Evolutionary conservation across 2,329 filamentous ascomycete genomes (phyloP).

Genomic region (Apiospora marii): DNA sequence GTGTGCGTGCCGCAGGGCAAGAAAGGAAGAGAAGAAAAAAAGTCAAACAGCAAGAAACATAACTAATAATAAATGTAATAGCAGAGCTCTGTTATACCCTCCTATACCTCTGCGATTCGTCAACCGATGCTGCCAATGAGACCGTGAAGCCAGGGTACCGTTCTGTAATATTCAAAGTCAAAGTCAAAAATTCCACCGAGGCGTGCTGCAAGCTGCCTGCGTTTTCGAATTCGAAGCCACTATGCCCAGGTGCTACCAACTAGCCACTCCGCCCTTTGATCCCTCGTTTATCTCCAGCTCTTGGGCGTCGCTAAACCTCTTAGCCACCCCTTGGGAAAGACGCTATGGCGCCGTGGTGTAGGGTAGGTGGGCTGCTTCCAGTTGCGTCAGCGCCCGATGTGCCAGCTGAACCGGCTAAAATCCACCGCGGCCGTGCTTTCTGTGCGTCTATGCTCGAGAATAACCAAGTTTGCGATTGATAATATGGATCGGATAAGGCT

Average conservation of each 20-base stretch:
- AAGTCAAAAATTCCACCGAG: neutral
- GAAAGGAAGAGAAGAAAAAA: too few relatives aligned
- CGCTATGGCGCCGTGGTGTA: neutral
- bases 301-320: neutral
- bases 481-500: conserved; percentile 12
- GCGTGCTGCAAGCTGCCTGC: neutral
- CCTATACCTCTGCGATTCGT: neutral
- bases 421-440: neutral
- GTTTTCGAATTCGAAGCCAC: neutral
- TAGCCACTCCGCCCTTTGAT: conserved; percentile 7
- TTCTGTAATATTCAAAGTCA: neutral
- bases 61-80: conserved; percentile 5
- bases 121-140: neutral
- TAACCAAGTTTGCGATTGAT: neutral
- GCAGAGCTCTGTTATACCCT: neutral
- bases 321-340: neutral
- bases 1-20: neutral
- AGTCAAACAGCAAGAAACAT: neutral
- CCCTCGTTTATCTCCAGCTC: conserved; percentile 8
- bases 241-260: neutral
- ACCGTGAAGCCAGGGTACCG: neutral
- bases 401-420: conserved; percentile 13
- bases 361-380: conserved; percentile 8
- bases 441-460: neutral
- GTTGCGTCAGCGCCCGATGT: conserved; percentile 9